phyloP scores from a whole-genome alignment of 257 asterid genomes.

The Fraxinus cuspidata region DNA sequence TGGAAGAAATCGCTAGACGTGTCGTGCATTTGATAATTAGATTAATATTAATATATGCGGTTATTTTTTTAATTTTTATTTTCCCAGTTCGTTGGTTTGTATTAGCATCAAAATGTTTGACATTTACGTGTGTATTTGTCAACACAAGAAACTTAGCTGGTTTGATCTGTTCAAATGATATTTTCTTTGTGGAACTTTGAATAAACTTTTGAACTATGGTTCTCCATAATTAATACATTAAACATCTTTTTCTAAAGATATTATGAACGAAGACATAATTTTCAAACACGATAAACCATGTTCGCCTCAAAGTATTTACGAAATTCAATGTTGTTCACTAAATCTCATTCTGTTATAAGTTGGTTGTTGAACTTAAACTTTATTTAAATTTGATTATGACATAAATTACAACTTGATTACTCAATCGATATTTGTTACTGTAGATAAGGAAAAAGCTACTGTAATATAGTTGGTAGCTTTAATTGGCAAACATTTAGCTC shows the following conservation, averaged over 20 bases:
- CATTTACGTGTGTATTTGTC: slow-evolving; percentile 2
- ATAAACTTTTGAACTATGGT: background rate
- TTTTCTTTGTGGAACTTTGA: background rate
- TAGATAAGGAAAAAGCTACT: background rate
- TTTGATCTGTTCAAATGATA: background rate
- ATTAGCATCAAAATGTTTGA: slow-evolving; percentile 25
- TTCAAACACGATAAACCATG: too few relatives aligned
- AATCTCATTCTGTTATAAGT: too few relatives aligned
- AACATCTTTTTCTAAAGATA: background rate
- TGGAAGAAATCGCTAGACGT: background rate
- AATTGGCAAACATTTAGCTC: too few relatives aligned
- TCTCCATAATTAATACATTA: background rate
- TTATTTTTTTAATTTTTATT: background rate
- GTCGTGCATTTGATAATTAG: slow-evolving; percentile 1
- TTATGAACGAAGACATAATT: too few relatives aligned
- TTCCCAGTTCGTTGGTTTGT: background rate
- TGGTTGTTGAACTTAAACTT: background rate
- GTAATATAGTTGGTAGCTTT: background rate
- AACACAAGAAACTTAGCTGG: background rate
- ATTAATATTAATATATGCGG: slow-evolving; percentile 1
- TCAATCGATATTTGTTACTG: background rate
- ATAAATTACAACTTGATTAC: background rate
- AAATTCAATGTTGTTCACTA: background rate
- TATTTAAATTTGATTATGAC: background rate
- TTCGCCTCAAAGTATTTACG: too few relatives aligned